These are phyloP conservation scores for Alternaria hordeiaustralica DNA, from an alignment of 2,329 filamentous ascomycete genomes.

Conservation along the genomic window DNA sequence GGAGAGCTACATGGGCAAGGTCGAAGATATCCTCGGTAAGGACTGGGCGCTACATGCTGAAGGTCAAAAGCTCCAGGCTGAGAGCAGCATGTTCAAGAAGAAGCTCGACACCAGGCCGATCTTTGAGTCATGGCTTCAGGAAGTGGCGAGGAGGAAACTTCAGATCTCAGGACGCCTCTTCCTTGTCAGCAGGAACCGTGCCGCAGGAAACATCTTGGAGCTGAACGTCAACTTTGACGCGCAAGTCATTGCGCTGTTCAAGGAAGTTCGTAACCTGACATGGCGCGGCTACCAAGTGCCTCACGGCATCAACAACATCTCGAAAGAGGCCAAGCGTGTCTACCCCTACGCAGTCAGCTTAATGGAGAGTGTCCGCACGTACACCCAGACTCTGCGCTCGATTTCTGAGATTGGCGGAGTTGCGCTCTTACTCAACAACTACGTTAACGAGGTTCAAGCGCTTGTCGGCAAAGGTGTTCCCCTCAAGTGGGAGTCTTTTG, in stretches of 20 bases:
- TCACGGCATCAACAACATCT: conserved; percentile 91
- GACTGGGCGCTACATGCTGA: conserved; percentile 96
- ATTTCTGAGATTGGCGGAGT: conserved; percentile 88
- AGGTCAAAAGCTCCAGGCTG: conserved; percentile 89
- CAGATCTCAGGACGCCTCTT: conserved; percentile 93
- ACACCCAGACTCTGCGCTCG: conserved; percentile 83
- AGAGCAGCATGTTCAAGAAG: conserved; percentile 92
- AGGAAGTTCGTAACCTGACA: conserved; percentile 93
- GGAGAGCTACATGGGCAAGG: conserved; percentile 96
- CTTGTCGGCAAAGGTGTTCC: conserved; percentile 87
- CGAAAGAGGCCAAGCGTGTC: conserved; percentile 97
- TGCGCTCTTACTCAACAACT: conserved; percentile 84
- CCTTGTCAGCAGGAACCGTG: conserved; percentile 83
- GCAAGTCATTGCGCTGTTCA: conserved; percentile 97
- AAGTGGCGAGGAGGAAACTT: conserved; percentile 86
- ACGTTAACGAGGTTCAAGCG: conserved; percentile 86
- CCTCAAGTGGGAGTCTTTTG: conserved; percentile 95
- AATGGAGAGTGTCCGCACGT: conserved; percentile 97
- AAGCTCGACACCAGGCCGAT: conserved; percentile 94
- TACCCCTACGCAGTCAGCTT: conserved; percentile 97
- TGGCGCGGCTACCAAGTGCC: conserved; percentile 96
- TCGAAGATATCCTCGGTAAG: conserved; percentile 94
- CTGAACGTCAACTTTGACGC: conserved; percentile 95
- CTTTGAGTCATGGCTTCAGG: conserved; percentile 93
- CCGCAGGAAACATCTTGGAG: conserved; percentile 88